Evolutionary conservation across 805 yeast genomes (phyloP).

Genomic region (Ogataea angusta): DNA sequence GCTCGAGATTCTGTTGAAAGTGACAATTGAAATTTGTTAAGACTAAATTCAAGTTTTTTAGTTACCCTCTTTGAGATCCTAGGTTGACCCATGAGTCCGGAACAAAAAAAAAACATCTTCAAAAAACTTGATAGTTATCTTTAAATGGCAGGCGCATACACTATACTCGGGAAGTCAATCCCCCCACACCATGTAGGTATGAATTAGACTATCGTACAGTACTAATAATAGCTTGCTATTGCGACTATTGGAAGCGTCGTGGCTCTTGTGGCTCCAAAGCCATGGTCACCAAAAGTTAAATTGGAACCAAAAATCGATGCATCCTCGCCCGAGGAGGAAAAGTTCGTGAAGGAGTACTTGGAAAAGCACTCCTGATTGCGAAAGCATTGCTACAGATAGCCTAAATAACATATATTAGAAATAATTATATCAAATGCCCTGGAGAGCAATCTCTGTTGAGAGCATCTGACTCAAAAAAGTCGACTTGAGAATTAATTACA

Average conservation of each 20-base stretch:
- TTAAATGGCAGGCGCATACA: constrained; percentile 79
- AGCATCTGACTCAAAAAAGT: no score
- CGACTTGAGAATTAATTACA: no score
- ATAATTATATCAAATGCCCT: no score
- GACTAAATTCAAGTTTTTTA: no score
- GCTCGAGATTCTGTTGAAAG: no score
- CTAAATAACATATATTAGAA: no score
- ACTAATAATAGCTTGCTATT: constrained; percentile 53
- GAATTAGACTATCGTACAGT: not conserved
- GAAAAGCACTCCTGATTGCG: constrained; percentile 30
- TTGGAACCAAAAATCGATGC: constrained; percentile 73
- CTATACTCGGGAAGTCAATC: constrained; percentile 77
- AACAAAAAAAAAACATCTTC: not conserved
- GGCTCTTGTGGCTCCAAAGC: constrained; percentile 65
- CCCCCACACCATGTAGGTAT: constrained; percentile 69
- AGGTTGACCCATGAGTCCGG: no score
- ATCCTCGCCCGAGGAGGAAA: constrained; percentile 82
- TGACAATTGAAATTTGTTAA: no score
- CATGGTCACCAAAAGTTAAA: constrained; percentile 58
- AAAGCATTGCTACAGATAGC: not conserved
- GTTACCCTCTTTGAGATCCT: no score
- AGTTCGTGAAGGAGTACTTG: constrained; percentile 74
- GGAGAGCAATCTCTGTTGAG: no score
- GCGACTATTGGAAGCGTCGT: constrained; percentile 75
- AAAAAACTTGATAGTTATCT: not conserved